Base-by-base conservation (phyloP, 1,284 basidiomycete genomes). In the Boletus coffeatus region DNA sequence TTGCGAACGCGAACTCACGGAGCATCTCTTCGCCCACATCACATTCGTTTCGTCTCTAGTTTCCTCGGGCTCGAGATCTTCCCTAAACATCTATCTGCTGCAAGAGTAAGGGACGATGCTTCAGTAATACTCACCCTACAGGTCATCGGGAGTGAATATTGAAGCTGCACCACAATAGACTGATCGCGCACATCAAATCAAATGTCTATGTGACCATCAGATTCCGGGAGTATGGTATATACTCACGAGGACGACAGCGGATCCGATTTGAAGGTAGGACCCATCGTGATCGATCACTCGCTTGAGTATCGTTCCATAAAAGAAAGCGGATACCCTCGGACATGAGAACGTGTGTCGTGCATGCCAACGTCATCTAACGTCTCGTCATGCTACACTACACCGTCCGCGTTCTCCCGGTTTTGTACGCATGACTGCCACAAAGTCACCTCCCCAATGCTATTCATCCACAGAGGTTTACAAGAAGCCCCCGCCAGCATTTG, bases 301-400 rank as follows among this genome's bases (percentile, higher is more conserved):
- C 62, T 76, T 79, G 46, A 92, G 76, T 67, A 92, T 85, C 59
- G 90, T 93, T 34, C 94, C 94, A 73, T 96, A 94, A 79, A 94
- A 94, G 76, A 96, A 95, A 5, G 90, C 90, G 63, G 79, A 75
- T 34, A 57, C 37, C 74, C 71, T 73, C 6, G 65, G 41, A 43
- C 41, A 43, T 43, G 41, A 43, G 41, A 43, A 43, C 41, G 41
- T 43, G 4, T 7, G 41, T 16, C 41, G 41, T 43, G 16, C 41
- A n/a, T 43, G 41, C 4, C 41, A 43, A 41, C 39, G 8, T 41
- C 39, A 41, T 29, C 25, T 29, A 29, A 29, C 25, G 25, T 50
- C 48, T 14, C 13, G 48, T 50, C 21, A 50, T 50, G 48, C 48
- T 50, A 25, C 11, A 8, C 0, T 13, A 4, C 48, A 13, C 48